A percentile compares a stretch with the other conserved stretches of the same genome.
phyloP scores from a whole-genome alignment of 306 rosid species.

The Ochetophila trinervis region DNA sequence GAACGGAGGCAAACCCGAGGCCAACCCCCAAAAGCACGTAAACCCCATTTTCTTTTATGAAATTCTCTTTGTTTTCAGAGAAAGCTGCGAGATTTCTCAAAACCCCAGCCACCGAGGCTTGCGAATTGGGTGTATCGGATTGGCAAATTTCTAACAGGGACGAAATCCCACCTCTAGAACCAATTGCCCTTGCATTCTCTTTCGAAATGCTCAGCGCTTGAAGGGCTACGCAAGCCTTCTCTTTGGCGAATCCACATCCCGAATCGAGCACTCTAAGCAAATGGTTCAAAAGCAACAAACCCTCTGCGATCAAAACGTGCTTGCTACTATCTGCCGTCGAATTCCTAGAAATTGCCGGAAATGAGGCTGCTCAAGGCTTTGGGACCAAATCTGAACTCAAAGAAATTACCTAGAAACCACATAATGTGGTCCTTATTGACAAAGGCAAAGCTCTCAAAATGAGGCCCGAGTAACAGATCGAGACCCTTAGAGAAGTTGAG shows the following conservation, averaged over 20 bases:
- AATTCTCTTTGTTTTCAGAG: constrained; percentile 57
- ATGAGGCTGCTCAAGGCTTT: too few relatives aligned
- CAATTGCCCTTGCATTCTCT: constrained; percentile 79
- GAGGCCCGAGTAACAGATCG: too few relatives aligned
- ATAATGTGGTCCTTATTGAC: too few relatives aligned
- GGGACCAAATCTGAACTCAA: too few relatives aligned
- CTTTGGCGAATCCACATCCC: constrained; percentile 70
- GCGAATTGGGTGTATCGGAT: constrained; percentile 84
- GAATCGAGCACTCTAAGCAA: constrained; percentile 71
- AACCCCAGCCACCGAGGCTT: constrained; percentile 76
- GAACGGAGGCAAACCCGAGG: constrained; percentile 92
- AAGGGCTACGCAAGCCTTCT: constrained; percentile 72
- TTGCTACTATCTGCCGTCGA: constrained; percentile 67
- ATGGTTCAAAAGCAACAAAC: constrained; percentile 66
- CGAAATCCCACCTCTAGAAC: constrained; percentile 83
- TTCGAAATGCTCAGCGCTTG: constrained; percentile 57
- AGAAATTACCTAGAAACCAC: too few relatives aligned
- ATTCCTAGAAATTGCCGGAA: constrained; percentile 67
- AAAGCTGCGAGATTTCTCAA: constrained; percentile 63
- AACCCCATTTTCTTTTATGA: constrained; percentile 66
- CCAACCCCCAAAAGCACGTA: constrained; percentile 59
- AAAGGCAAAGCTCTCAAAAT: too few relatives aligned
- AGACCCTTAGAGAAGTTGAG: too few relatives aligned
- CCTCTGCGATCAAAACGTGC: constrained; percentile 64
- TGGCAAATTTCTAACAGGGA: constrained; percentile 87